These are phyloP conservation scores for Malassezia equina DNA, from an alignment of 1,284 basidiomycete genomes.

Conservation along the genomic window DNA sequence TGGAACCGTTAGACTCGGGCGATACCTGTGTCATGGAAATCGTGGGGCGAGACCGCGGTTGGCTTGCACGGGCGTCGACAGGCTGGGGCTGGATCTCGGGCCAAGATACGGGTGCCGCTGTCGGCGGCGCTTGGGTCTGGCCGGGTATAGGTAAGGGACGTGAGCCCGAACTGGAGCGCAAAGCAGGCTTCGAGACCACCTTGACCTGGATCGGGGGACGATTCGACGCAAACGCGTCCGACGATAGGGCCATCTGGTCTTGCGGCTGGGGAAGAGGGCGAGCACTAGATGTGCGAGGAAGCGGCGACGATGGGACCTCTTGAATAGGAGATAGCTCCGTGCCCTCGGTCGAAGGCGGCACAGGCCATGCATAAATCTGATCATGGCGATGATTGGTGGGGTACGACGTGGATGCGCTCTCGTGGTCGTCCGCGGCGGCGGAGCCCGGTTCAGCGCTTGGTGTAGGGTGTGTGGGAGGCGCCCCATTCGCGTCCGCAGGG, in stretches of 20 bases:
- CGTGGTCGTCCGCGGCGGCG: background rate
- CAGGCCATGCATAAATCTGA: slow-evolving; percentile 13
- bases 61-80: background rate
- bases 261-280: background rate
- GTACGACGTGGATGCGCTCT: background rate
- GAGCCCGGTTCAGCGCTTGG: background rate
- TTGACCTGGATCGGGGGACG: background rate
- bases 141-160: background rate
- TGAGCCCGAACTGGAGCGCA: background rate
- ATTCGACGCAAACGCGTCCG: background rate
- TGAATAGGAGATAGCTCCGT: background rate
- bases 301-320: background rate
- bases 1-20: background rate
- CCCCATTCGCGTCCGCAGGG: no score
- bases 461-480: no score
- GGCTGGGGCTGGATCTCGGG: background rate
- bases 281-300: background rate
- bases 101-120: background rate
- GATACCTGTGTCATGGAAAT: background rate
- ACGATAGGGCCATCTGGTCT: background rate
- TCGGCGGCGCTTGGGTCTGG: background rate
- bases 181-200: background rate
- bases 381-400: slow-evolving; percentile 10
- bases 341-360: background rate
- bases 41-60: background rate